phyloP scores from a whole-genome alignment of 2,329 filamentous ascomycete genomes.

The Fusarium coffeatum region DNA sequence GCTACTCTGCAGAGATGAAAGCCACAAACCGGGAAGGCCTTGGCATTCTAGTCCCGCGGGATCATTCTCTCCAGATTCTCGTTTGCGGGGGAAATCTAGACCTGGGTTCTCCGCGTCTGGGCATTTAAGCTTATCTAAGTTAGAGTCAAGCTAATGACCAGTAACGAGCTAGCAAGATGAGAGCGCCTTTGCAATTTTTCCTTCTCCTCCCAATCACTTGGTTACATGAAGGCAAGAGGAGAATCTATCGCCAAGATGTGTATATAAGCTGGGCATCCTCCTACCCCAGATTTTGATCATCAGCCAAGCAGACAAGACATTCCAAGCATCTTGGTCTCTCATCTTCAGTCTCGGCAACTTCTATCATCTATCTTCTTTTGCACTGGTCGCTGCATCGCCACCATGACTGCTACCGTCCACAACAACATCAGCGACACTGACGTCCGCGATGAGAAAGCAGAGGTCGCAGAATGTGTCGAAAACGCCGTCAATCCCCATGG shows the following conservation, averaged over 20 bases:
- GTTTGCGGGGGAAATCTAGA: background rate
- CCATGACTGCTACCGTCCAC: slow-evolving; percentile 10
- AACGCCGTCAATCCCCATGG: slow-evolving; percentile 2
- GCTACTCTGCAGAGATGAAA: background rate
- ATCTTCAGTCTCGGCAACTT: background rate
- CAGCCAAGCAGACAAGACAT: background rate
- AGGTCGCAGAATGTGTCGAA: slow-evolving; percentile 15
- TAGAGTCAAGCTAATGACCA: background rate
- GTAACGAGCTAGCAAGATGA: background rate
- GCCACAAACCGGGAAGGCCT: slow-evolving; percentile 1
- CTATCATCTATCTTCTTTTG: background rate
- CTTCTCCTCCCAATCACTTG: background rate
- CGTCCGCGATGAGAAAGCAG: background rate
- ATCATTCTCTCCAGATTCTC: background rate
- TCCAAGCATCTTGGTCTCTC: background rate
- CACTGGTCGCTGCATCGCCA: background rate
- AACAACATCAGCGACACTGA: slow-evolving; percentile 5
- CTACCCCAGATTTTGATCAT: slow-evolving; percentile 4
- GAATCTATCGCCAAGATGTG: background rate
- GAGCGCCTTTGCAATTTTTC: background rate
- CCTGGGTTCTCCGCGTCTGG: slow-evolving; percentile 8
- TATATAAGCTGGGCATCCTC: slow-evolving; percentile 5
- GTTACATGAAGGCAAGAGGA: background rate
- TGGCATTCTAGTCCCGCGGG: slow-evolving; percentile 4
- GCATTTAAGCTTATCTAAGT: slow-evolving; percentile 10